phyloP scores from a whole-genome alignment of 106 monocot species.

The Dioscorea zingiberensis region DNA sequence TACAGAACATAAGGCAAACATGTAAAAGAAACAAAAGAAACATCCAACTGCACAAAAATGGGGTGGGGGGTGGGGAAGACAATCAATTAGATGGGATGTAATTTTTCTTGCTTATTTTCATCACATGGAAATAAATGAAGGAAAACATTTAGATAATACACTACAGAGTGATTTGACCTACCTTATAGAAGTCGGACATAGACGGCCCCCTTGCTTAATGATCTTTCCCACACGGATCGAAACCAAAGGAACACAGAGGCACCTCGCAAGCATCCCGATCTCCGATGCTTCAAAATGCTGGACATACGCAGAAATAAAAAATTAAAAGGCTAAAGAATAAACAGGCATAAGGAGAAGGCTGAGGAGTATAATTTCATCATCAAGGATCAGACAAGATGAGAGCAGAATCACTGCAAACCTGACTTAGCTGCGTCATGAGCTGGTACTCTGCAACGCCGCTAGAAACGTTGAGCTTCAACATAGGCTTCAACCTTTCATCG shows the following conservation, averaged over 20 bases:
- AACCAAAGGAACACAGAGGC: constrained; percentile 83
- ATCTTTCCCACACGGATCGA: constrained; percentile 87
- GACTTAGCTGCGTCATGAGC: constrained; percentile 45
- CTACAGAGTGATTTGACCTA: constrained; percentile 4
- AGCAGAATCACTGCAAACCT: constrained; percentile 21
- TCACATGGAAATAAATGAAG: no score
- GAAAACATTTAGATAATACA: no score
- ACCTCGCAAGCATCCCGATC: constrained; percentile 69
- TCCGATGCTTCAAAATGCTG: constrained; percentile 89
- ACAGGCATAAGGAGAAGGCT: neutral
- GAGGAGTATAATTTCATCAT: no score
- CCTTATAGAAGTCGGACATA: constrained; percentile 70
- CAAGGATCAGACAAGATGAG: neutral
- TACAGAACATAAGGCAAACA: no score
- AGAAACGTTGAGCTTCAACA: constrained; percentile 43
- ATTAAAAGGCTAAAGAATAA: neutral
- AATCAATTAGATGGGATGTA: no score
- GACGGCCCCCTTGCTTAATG: constrained; percentile 41
- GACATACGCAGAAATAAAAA: neutral
- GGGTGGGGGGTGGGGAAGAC: no score
- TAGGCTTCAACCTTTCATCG: constrained; percentile 73
- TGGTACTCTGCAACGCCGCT: constrained; percentile 44
- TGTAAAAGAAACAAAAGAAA: no score
- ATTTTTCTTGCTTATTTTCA: no score
- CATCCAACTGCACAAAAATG: no score